Evolutionary conservation across 495 filamentous ascomycete genomes (phyloP).

Genomic region (Hypoxylon fuscum): DNA sequence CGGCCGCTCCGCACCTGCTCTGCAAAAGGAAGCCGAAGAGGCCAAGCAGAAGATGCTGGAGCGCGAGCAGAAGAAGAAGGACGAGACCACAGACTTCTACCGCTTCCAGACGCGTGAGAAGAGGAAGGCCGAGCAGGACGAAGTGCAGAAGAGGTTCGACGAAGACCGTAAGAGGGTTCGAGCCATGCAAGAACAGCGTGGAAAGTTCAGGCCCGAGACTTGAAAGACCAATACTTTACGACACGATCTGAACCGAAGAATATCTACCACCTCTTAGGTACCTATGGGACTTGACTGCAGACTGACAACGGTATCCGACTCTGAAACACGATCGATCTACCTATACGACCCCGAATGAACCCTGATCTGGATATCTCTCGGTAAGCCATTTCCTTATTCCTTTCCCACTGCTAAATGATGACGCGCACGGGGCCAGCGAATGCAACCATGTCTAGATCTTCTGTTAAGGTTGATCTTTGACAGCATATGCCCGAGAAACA

Average conservation of each 20-base stretch:
- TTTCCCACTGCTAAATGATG: slow-evolving; percentile 52
- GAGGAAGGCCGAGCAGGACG: slow-evolving; percentile 80
- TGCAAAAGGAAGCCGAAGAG: slow-evolving; percentile 76
- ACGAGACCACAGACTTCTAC: slow-evolving; percentile 83
- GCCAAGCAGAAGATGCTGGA: slow-evolving; percentile 78
- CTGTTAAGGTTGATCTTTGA: too few relatives aligned
- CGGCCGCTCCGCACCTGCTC: slow-evolving; percentile 74
- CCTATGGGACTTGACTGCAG: too few relatives aligned
- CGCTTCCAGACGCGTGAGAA: slow-evolving; percentile 91
- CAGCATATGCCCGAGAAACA: slow-evolving; percentile 55
- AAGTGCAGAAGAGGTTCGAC: slow-evolving; percentile 72
- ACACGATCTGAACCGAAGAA: background rate
- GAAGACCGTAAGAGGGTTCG: slow-evolving; percentile 69
- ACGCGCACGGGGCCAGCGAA: slow-evolving; percentile 65
- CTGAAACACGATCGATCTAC: too few relatives aligned
- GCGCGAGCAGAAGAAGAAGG: slow-evolving; percentile 69
- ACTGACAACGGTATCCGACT: slow-evolving; percentile 1
- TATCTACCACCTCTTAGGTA: too few relatives aligned
- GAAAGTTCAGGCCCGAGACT: slow-evolving; percentile 64
- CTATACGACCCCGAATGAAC: too few relatives aligned
- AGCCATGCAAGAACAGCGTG: slow-evolving; percentile 67
- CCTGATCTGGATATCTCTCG: too few relatives aligned
- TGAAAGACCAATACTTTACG: slow-evolving; percentile 39
- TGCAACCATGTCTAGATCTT: slow-evolving; percentile 42
- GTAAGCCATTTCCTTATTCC: slow-evolving; percentile 10